phyloP scores from a whole-genome alignment of 2,329 filamentous ascomycete genomes.

The Pseudocercospora cruenta region DNA sequence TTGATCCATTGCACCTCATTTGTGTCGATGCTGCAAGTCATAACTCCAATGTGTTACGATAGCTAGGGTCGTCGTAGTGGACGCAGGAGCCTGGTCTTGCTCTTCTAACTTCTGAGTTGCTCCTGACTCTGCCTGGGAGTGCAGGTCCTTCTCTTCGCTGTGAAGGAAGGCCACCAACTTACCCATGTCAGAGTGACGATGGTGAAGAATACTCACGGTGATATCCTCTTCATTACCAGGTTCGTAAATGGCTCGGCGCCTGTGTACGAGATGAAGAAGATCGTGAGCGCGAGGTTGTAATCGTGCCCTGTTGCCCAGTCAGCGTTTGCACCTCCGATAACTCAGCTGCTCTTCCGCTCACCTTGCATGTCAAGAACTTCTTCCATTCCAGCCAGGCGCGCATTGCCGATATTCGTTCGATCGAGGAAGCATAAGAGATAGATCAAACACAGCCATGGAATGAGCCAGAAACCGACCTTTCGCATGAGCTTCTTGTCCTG shows the following conservation, averaged over 20 bases:
- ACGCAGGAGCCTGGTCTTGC: neutral
- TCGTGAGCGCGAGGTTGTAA: slow-evolving; percentile 75
- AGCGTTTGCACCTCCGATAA: neutral
- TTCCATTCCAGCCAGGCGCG: slow-evolving; percentile 59
- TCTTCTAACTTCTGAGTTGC: neutral
- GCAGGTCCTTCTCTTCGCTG: neutral
- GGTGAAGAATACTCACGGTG: slow-evolving; percentile 73
- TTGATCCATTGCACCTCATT: too few relatives aligned
- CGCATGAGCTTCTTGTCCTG: slow-evolving; percentile 54
- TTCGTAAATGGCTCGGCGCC: slow-evolving; percentile 80
- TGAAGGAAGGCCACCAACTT: neutral
- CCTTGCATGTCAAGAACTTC: slow-evolving; percentile 63
- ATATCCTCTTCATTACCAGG: slow-evolving; percentile 72
- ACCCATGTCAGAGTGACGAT: slow-evolving; percentile 73
- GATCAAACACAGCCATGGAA: slow-evolving; percentile 58
- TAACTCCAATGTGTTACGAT: neutral
- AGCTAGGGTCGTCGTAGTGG: neutral
- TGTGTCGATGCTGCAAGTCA: neutral
- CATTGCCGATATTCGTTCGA: slow-evolving; percentile 56
- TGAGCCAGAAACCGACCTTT: slow-evolving; percentile 56
- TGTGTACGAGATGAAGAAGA: slow-evolving; percentile 87
- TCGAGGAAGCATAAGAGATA: slow-evolving; percentile 56
- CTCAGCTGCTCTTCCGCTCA: neutral
- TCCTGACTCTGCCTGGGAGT: neutral
- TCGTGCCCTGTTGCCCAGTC: slow-evolving; percentile 47